These are phyloP conservation scores for Westerdykella ornata DNA, from an alignment of 2,329 filamentous ascomycete species.

Conservation along the genomic window DNA sequence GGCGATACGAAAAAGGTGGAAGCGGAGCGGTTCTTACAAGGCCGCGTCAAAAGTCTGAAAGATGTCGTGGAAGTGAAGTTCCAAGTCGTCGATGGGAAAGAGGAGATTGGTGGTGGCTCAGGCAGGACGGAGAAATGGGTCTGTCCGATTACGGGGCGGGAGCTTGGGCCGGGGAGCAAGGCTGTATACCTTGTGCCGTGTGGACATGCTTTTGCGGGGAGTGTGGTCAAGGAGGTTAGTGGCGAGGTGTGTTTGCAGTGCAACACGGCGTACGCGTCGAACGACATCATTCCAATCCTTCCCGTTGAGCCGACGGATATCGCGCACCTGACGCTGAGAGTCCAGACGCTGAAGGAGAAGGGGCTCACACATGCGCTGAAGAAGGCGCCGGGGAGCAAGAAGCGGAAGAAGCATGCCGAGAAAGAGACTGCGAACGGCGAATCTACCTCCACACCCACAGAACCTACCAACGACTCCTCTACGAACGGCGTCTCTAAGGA, in stretches of 20 bases:
- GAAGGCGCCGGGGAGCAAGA: slow-evolving; percentile 60
- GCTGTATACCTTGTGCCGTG: slow-evolving; percentile 89
- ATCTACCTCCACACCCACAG: slow-evolving; percentile 5
- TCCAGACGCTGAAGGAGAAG: slow-evolving; percentile 60
- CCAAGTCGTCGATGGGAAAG: slow-evolving; percentile 44
- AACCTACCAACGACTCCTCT: slow-evolving; percentile 7
- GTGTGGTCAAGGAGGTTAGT: slow-evolving; percentile 73
- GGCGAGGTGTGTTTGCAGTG: slow-evolving; percentile 64
- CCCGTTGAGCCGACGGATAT: slow-evolving; percentile 66
- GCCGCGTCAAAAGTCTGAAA: slow-evolving; percentile 67
- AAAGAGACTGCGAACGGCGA: slow-evolving; percentile 38
- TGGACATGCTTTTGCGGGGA: slow-evolving; percentile 87
- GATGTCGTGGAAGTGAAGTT: slow-evolving; percentile 87
- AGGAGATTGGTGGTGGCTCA: slow-evolving; percentile 32
- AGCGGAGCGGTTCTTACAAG: slow-evolving; percentile 55
- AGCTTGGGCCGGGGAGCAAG: slow-evolving; percentile 70
- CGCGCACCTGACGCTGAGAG: slow-evolving; percentile 57
- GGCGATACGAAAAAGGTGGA: slow-evolving; percentile 51
- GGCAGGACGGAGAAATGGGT: slow-evolving; percentile 56
- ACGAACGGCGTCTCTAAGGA: slow-evolving; percentile 4
- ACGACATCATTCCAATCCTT: slow-evolving; percentile 78
- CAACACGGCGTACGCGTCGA: slow-evolving; percentile 61
- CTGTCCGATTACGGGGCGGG: slow-evolving; percentile 83
- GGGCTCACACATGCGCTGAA: slow-evolving; percentile 83
- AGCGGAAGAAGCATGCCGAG: slow-evolving; percentile 66